Conservation (phyloP, 108 stramenopile genomes). For the Nitzschia palea region DNA sequence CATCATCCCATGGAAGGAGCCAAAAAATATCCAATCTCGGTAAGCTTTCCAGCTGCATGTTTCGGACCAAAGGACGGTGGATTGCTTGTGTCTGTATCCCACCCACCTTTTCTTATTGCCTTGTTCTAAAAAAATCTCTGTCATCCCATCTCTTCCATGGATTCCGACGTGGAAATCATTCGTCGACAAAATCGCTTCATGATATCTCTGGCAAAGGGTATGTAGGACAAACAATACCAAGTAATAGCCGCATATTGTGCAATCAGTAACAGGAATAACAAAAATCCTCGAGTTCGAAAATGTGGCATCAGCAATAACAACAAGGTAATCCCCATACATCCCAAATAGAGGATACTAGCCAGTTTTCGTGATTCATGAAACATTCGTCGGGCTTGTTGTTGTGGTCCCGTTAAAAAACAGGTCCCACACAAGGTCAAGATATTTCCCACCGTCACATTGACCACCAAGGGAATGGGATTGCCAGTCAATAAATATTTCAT, state of each 20-base stretch:
- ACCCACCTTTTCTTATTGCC: neutral
- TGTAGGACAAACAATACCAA: conserved; percentile 62
- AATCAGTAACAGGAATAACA: conserved; percentile 45
- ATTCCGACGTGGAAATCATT: neutral
- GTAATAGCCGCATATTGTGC: conserved; percentile 54
- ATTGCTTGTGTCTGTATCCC: neutral
- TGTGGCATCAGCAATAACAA: conserved; percentile 32
- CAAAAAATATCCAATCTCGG: neutral
- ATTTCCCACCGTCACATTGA: conserved; percentile 59
- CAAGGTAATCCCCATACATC: conserved; percentile 39
- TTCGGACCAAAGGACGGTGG: neutral
- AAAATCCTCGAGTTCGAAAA: conserved; percentile 34
- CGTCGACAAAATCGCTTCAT: conserved; percentile 28
- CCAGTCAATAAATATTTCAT: conserved; percentile 45
- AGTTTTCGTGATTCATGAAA: conserved; percentile 41
- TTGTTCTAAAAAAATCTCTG: neutral
- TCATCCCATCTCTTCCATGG: neutral
- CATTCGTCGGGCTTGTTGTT: conserved; percentile 48
- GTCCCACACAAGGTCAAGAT: conserved; percentile 52
- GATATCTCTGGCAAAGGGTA: conserved; percentile 57
- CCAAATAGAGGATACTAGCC: conserved; percentile 45
- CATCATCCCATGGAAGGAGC: neutral
- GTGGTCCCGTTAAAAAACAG: conserved; percentile 60
- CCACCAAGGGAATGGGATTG: conserved; percentile 50
- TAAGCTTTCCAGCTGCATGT: neutral